These are phyloP conservation scores for Ceratobasidium sp. DNA, from an alignment of 1,284 basidiomycete species.

Conservation along the genomic window DNA sequence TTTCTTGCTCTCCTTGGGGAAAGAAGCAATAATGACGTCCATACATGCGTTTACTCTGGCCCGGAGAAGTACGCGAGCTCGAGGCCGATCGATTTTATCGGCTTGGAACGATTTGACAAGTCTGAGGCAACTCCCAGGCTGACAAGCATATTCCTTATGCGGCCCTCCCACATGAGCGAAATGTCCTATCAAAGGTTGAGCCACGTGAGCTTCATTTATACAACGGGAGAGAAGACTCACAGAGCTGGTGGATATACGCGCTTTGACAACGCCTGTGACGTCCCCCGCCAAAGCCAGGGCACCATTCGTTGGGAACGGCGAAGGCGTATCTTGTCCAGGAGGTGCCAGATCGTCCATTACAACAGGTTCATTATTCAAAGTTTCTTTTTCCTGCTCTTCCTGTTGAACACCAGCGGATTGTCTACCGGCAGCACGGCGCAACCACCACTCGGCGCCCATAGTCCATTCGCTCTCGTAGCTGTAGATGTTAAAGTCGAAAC, in stretches of 20 bases:
- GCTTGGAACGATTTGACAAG: constrained; percentile 78
- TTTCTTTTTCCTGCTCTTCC: neutral
- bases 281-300: constrained; percentile 6
- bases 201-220: too few species aligned
- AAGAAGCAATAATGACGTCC: neutral
- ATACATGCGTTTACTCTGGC: constrained; percentile 12
- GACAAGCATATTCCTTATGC: constrained; percentile 86
- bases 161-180: constrained; percentile 91
- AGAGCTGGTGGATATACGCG: constrained; percentile 83
- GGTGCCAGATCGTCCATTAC: constrained; percentile 26
- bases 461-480: constrained; percentile 96
- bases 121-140: constrained; percentile 88
- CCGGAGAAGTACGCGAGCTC: constrained; percentile 83
- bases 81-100: constrained; percentile 84
- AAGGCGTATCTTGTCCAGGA: constrained; percentile 28
- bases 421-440: constrained; percentile 56
- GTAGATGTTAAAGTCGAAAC: constrained; percentile 97
- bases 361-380: constrained; percentile 20
- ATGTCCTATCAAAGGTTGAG: constrained; percentile 63
- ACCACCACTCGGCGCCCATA: constrained; percentile 93
- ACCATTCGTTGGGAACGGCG: constrained; percentile 56
- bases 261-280: constrained; percentile 79
- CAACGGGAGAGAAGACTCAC: constrained; percentile 56
- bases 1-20: neutral
- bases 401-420: neutral